Conservation (phyloP, 148 eudicot species). For the Mesembryanthemum crystallinum region DNA sequence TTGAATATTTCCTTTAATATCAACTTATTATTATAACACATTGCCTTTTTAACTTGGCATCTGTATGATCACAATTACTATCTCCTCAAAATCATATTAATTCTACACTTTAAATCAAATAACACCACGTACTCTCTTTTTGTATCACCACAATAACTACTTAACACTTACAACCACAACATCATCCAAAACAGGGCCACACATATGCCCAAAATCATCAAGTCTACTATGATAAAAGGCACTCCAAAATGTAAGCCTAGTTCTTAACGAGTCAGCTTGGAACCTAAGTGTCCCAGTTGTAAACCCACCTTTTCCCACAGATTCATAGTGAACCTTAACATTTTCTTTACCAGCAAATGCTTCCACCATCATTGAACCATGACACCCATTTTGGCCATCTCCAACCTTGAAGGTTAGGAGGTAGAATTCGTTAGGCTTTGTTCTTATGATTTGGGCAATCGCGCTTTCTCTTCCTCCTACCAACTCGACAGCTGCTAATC, state of each 20-base stretch:
- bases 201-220: conserved; percentile 47
- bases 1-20: too few relatives aligned
- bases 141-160: background rate
- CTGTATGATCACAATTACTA: too few relatives aligned
- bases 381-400: conserved; percentile 30
- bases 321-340: conserved; percentile 16
- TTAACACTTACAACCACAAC: conserved; percentile 33
- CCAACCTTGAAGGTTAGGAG: conserved; percentile 30
- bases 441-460: conserved; percentile 45
- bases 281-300: conserved; percentile 36
- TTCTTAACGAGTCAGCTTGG: conserved; percentile 34
- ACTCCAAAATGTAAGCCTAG: conserved; percentile 60
- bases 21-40: too few relatives aligned
- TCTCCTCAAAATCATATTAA: too few relatives aligned
- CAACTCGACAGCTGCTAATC: conserved; percentile 46
- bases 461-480: conserved; percentile 61
- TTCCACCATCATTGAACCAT: conserved; percentile 29
- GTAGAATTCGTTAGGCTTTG: conserved; percentile 22
- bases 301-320: conserved; percentile 27
- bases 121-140: too few relatives aligned
- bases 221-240: conserved; percentile 49
- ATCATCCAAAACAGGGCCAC: conserved; percentile 64
- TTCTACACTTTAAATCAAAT: too few relatives aligned
- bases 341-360: conserved; percentile 28
- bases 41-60: too few relatives aligned